These are phyloP conservation scores for Cyclaneusma minus DNA, from an alignment of 2,329 filamentous ascomycete genomes.

Conservation along the genomic window DNA sequence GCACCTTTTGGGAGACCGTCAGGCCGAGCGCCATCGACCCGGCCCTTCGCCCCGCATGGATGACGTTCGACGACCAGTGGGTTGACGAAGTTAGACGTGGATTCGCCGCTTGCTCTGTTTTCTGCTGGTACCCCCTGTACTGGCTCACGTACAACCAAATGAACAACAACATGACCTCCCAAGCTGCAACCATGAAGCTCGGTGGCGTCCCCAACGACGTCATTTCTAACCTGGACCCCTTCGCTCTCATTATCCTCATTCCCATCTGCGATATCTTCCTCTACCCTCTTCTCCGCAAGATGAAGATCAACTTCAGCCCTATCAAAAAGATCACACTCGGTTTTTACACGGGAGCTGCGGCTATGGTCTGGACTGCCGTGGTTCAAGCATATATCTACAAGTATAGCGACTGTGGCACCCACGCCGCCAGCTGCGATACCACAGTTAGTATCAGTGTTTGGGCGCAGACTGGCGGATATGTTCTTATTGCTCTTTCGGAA, in stretches of 20 bases:
- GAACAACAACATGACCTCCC: slow-evolving; percentile 43
- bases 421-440: slow-evolving; percentile 28
- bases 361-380: slow-evolving; percentile 42
- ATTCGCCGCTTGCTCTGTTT: slow-evolving; percentile 54
- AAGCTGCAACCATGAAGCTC: slow-evolving; percentile 50
- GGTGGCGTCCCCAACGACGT: slow-evolving; percentile 65
- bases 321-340: slow-evolving; percentile 62
- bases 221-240: slow-evolving; percentile 60
- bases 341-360: slow-evolving; percentile 47
- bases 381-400: slow-evolving; percentile 50
- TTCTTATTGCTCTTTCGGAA: slow-evolving; percentile 38
- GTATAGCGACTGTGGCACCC: slow-evolving; percentile 40
- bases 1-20: slow-evolving; percentile 48
- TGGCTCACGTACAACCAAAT: slow-evolving; percentile 45
- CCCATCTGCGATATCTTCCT: slow-evolving; percentile 53
- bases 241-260: slow-evolving; percentile 62
- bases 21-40: slow-evolving; percentile 49
- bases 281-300: slow-evolving; percentile 51
- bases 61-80: slow-evolving; percentile 74
- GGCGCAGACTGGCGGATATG: slow-evolving; percentile 30
- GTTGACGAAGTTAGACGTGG: slow-evolving; percentile 65
- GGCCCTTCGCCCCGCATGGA: slow-evolving; percentile 47
- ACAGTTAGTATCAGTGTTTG: slow-evolving; percentile 44
- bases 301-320: slow-evolving; percentile 52
- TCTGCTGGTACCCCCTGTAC: slow-evolving; percentile 48